These are phyloP conservation scores for Coriolopsis trogii DNA, from an alignment of 1,284 basidiomycete genomes.

Conservation along the genomic window DNA sequence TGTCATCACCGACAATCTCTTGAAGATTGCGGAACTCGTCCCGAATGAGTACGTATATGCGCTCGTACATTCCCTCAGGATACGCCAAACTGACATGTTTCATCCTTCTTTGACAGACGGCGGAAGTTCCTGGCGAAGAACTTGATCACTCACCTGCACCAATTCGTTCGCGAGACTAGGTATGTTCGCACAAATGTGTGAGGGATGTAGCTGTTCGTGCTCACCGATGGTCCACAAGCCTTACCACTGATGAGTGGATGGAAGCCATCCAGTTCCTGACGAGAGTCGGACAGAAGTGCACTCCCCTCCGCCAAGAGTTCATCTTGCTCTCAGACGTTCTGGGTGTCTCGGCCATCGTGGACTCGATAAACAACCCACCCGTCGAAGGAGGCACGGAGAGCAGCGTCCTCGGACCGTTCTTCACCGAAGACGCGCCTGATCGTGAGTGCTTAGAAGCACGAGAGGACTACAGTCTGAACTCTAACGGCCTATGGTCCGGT, in stretches of 20 bases:
- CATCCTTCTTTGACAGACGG: constrained; percentile 22
- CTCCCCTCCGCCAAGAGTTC: constrained; percentile 79
- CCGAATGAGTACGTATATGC: constrained; percentile 43
- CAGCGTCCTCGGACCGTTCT: constrained; percentile 86
- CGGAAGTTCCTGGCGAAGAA: constrained; percentile 43
- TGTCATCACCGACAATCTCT: constrained; percentile 57
- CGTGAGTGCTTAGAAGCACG: constrained; percentile 45
- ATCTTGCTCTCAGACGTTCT: constrained; percentile 82
- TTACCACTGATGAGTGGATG: constrained; percentile 89
- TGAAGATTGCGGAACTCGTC: constrained; percentile 48
- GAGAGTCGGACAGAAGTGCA: constrained; percentile 70
- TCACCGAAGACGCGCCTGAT: constrained; percentile 78
- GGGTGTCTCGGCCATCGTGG: constrained; percentile 79
- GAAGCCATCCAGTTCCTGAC: constrained; percentile 78
- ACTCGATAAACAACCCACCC: constrained; percentile 76
- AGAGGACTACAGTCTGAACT: constrained; percentile 4
- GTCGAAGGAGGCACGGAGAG: constrained; percentile 69
- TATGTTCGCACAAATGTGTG: constrained; percentile 32
- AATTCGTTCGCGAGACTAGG: constrained; percentile 67
- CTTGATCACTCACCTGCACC: constrained; percentile 57
- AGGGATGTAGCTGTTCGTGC: neutral
- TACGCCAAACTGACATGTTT: neutral
- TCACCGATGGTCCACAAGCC: constrained; percentile 32
- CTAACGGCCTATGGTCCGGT: constrained; percentile 2
- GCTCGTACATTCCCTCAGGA: neutral